Conservation (phyloP, 169 alveolate species). For the Eimeria sp. region DNA sequence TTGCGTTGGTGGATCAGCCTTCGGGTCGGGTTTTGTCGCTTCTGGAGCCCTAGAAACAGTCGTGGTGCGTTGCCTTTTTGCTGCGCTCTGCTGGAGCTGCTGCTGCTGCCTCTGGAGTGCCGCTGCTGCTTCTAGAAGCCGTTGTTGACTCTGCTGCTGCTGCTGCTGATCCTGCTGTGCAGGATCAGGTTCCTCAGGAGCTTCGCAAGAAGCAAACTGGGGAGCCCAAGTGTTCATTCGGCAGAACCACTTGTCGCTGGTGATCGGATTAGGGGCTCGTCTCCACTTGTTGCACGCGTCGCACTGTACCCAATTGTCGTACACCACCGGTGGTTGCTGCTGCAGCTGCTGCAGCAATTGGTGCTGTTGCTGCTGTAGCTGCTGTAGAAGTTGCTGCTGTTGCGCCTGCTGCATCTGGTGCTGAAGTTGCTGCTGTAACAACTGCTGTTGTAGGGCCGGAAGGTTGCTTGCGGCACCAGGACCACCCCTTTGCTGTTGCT, state of each 20-base stretch:
- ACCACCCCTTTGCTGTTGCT: conserved; percentile 40
- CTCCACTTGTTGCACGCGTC: conserved; percentile 83
- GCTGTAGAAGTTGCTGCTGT: conserved; percentile 66
- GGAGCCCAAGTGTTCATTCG: conserved; percentile 83
- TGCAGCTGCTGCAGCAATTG: conserved; percentile 67
- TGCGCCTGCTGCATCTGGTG: conserved; percentile 77
- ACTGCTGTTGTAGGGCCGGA: conserved; percentile 65
- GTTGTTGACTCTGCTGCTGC: conserved; percentile 48
- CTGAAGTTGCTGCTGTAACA: conserved; percentile 79
- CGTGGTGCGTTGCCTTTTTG: conserved; percentile 77
- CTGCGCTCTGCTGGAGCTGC: conserved; percentile 68
- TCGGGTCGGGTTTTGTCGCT: conserved; percentile 4
- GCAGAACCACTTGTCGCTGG: conserved; percentile 81
- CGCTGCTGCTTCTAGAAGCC: conserved; percentile 49
- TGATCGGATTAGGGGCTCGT: conserved; percentile 72
- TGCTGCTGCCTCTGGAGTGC: conserved; percentile 69
- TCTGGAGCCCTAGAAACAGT: conserved; percentile 34
- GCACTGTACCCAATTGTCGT: conserved; percentile 83
- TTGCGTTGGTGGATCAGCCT: conserved; percentile 73
- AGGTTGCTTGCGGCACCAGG: conserved; percentile 29
- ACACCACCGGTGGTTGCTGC: conserved; percentile 53
- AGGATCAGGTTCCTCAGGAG: conserved; percentile 81
- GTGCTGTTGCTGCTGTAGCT: conserved; percentile 67
- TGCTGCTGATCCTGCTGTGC: conserved; percentile 77
- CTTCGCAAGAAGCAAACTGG: conserved; percentile 80